Evolutionary conservation across 2,329 filamentous ascomycete genomes (phyloP), one percentile per base, ranked within the genome.

Genomic region (Nemania abortiva): DNA sequence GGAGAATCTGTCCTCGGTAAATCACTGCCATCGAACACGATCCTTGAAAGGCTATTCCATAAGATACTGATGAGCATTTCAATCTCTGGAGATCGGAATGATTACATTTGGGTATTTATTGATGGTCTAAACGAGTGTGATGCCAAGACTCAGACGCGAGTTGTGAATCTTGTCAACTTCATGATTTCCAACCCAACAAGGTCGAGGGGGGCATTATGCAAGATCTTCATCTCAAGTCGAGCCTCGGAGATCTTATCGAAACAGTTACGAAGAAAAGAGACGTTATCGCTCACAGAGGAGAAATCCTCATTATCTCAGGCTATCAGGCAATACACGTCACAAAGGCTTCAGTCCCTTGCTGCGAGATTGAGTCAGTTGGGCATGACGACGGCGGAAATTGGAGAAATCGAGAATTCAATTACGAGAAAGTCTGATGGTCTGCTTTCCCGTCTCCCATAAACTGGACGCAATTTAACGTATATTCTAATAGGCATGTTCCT

Each of bases 91-190:
- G 24, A 20, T 9, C 22, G 27, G 6, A 20, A 53, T 13, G 47
- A 53, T 15, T 62, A 62, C 13, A 53, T 62, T 18, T 62, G 47
- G 31, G 22, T 53, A 1, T 52, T 62, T 6, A 53, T 62, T 42
- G 58, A 62, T n/a, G 58, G 58, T n/a, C 2, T 62, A 18, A 62
- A 62, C 10, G 58, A 62, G 15, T 62, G 58, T 22, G 49, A 53
- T 9, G 0, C 4, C 4, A 18, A 62, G 29, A 62, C 58, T 11
- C 47, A 62, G n/a, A 20, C 15, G 6, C n/a, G 27, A 18, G 34
- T 62, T 6, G 20, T 53, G 9, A 3, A 53, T 20, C 58, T 62
- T 18, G 18, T n/a, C 7, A 53, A 22, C 22, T 2, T 62, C 2
- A 53, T 53, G 15, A 20, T 18, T 6, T 62, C 58, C 13, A 62